Base-by-base conservation (phyloP, 495 filamentous ascomycete species). In the Hyphodiscus hymeniophilus region DNA sequence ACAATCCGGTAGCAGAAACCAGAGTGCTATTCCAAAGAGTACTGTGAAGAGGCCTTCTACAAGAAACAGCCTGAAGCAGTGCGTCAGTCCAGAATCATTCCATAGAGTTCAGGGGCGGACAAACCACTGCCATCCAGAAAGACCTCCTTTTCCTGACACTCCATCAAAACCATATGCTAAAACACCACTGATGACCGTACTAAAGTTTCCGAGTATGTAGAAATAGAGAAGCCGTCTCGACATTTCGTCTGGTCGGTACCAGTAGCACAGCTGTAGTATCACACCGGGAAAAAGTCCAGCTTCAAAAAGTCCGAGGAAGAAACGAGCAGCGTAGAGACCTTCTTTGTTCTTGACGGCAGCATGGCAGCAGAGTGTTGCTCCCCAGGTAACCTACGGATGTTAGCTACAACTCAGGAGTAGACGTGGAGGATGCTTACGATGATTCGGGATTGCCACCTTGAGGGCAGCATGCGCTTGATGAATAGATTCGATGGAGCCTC, bases 201-300 rank as follows among this genome's bases (percentile, higher is more conserved):
- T 55, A 15, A 67, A 47, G 3, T 57, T 58, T 3, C 79, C 73
- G 31, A 69, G 73, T 44, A 76, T 73, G 55, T 80, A 80, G 1
- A 82, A 62, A 48, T 77, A 77, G 1, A 72, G 70, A 8, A 77
- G 71, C 16, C 79, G 71, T 23, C 80, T 63, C 1, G 77, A 76
- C 23, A 79, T 63, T 58, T 80, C 76, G 2, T 71, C 68, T 43
- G 41, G 36, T 22, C 43, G 23, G 45, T 87, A 87, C 84, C 84
- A 89, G 57, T 81, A 77, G 2, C 81, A 83, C 26, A 87, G 72
- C 50, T 85, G 81, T 51, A 85, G 87, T 2, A 80, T 75, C 17
- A 81, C 77, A n/a, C 81, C 85, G 1, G 85, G 84, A 58, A 82
- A 87, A 7, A 89, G 63, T 18, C 82, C 79, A 3, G 81, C 78